phyloP scores from a whole-genome alignment of 306 rosid species.

The Pyrus communis region DNA sequence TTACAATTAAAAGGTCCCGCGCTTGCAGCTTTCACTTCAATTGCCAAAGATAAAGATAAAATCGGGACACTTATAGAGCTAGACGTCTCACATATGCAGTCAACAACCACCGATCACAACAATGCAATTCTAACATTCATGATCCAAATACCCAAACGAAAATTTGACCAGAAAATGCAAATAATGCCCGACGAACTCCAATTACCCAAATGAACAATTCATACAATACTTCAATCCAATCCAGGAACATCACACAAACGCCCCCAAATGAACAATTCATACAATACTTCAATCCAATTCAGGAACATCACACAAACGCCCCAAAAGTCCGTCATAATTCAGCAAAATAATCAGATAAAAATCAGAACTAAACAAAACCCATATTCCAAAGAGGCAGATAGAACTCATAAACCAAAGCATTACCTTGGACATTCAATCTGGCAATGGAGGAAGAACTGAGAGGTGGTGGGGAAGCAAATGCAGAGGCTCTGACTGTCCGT shows the following conservation, averaged over 20 bases:
- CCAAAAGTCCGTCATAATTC: background rate
- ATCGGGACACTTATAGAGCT: background rate
- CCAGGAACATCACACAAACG: background rate
- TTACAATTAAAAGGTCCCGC: background rate
- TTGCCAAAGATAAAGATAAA: background rate
- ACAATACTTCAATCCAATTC: background rate
- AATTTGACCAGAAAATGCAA: background rate
- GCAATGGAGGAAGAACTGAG: conserved; percentile 14
- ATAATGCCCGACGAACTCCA: background rate
- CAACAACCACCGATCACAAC: background rate
- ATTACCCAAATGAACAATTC: background rate
- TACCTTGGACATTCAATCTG: conserved; percentile 27
- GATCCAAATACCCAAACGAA: background rate
- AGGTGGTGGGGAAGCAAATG: conserved; percentile 25
- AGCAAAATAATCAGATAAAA: background rate
- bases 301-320: background rate
- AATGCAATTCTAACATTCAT: background rate
- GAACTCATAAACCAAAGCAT: background rate
- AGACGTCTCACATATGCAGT: background rate
- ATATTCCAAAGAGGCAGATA: background rate
- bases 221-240: background rate
- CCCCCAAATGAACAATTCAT: background rate
- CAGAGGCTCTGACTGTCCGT: conserved; percentile 27
- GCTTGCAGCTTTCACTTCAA: background rate
- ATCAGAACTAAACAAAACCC: background rate